A percentile compares a stretch with the other conserved stretches of the same genome.
Conservation (phyloP, 2,329 filamentous ascomycete genomes). For the Ustulina deusta region DNA sequence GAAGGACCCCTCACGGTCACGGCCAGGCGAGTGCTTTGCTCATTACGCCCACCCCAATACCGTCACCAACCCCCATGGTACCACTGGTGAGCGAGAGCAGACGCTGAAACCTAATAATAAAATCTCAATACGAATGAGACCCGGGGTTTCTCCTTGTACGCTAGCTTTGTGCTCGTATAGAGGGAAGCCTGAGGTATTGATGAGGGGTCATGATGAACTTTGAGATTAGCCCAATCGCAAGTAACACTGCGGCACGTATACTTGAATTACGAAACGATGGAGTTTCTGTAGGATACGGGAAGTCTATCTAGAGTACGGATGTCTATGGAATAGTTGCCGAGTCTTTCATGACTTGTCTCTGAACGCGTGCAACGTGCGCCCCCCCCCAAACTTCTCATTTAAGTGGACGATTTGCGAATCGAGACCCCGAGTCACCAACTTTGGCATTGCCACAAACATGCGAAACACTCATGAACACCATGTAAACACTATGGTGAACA, state of each 20-base stretch:
- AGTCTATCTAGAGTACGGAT: no score
- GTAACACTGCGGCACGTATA: not conserved
- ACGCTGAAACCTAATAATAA: not conserved
- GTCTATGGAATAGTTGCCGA: not conserved
- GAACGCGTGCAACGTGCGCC: not conserved
- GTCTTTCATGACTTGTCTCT: not conserved
- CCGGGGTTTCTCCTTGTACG: not conserved
- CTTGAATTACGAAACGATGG: not conserved
- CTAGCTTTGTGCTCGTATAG: not conserved
- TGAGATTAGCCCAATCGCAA: not conserved
- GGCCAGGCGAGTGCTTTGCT: no score
- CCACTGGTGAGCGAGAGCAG: not conserved
- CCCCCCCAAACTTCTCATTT: not conserved
- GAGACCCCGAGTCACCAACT: not conserved
- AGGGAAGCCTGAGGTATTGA: not conserved
- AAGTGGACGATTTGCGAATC: not conserved
- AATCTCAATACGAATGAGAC: not conserved
- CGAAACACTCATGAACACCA: not conserved
- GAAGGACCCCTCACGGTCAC: not conserved
- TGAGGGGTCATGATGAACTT: not conserved
- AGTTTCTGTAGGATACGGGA: not conserved
- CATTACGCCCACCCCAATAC: not conserved
- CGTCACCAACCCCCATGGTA: not conserved
- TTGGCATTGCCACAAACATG: not conserved
- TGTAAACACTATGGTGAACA: not conserved